Evolutionary conservation across 768 basidiomycete genomes (phyloP).

Genomic region (Calocybe indica): DNA sequence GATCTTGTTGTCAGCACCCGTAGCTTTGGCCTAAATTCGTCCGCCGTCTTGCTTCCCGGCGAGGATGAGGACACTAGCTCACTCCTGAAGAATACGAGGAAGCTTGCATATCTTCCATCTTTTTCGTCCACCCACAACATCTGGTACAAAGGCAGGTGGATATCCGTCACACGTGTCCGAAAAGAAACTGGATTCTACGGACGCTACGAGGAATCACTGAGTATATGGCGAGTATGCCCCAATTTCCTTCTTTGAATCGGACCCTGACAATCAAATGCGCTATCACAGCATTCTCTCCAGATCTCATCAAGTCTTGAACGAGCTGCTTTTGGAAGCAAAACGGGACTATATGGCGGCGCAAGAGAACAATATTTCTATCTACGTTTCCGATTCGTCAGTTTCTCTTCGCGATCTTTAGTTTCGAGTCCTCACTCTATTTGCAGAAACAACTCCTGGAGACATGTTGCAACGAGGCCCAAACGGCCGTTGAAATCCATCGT

Average conservation of each 20-base stretch:
- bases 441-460: conserved; percentile 41
- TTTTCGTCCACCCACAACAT: conserved; percentile 30
- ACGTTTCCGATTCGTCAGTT: conserved; percentile 37
- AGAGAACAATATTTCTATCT: conserved; percentile 47
- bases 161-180: conserved; percentile 30
- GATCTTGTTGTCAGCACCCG: conserved; percentile 27
- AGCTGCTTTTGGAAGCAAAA: conserved; percentile 51
- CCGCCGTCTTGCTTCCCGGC: conserved; percentile 27
- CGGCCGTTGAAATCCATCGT: conserved; percentile 64
- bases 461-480: conserved; percentile 53
- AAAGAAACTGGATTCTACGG: conserved; percentile 26
- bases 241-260: not conserved
- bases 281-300: conserved; percentile 43
- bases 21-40: conserved; percentile 26
- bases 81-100: conserved; percentile 18
- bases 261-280: not conserved
- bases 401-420: not conserved
- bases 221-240: conserved; percentile 28
- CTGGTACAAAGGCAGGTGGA: conserved; percentile 45
- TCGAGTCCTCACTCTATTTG: not conserved
- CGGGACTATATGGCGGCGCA: conserved; percentile 43
- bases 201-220: conserved; percentile 30
- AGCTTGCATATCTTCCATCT: conserved; percentile 39
- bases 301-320: conserved; percentile 37
- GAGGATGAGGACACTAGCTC: conserved; percentile 25